Percentiles rank a stretch among this genome's conserved stretches.
phyloP scores from a whole-genome alignment of 192 early-diverging fungal species.

The Backusella tuberculispora region DNA sequence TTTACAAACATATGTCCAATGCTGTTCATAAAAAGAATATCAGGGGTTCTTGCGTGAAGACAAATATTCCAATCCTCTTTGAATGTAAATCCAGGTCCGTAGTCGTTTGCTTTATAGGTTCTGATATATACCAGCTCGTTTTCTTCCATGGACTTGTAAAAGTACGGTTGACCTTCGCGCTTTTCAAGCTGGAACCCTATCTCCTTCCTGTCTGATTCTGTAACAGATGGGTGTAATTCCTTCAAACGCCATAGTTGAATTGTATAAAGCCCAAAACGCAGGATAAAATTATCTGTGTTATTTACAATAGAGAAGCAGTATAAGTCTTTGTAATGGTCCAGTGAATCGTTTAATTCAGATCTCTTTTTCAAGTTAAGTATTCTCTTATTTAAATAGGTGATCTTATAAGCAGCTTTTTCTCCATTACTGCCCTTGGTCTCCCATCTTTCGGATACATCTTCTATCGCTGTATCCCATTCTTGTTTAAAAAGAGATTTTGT shows the following conservation, averaged over 20 bases:
- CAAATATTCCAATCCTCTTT: background rate
- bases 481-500: background rate
- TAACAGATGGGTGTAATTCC: background rate
- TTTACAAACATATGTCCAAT: background rate
- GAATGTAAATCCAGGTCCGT: background rate
- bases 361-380: background rate
- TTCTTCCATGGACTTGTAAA: background rate
- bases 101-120: background rate
- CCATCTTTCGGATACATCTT: background rate
- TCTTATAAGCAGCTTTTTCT: background rate
- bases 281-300: background rate
- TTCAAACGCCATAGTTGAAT: constrained; percentile 1
- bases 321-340: background rate
- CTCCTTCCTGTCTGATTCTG: background rate
- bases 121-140: constrained; percentile 1
- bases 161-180: background rate
- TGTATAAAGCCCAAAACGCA: constrained; percentile 8
- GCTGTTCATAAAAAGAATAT: background rate
- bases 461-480: background rate
- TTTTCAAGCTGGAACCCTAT: background rate
- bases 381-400: background rate
- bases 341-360: background rate
- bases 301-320: background rate
- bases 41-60: background rate
- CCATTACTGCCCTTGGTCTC: too few relatives aligned